These are phyloP conservation scores for Pseudonitzschia delicatissima DNA, from an alignment of 108 stramenopile genomes.

Conservation along the genomic window DNA sequence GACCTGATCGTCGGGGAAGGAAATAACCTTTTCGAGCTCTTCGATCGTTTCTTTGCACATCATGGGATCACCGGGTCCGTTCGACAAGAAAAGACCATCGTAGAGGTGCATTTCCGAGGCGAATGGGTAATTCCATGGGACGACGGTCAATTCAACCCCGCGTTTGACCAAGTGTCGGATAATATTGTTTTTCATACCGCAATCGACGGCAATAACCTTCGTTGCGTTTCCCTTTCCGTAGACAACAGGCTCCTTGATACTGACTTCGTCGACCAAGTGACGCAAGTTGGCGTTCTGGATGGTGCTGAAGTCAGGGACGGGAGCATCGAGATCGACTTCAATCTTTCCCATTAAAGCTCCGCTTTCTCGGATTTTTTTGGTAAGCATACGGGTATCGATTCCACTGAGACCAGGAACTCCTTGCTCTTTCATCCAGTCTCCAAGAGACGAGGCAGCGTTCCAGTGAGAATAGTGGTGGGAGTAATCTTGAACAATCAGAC, in stretches of 20 bases:
- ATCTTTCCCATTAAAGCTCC: conserved; percentile 92
- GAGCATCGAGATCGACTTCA: conserved; percentile 72
- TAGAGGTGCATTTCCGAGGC: conserved; percentile 80
- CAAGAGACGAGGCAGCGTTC: conserved; percentile 91
- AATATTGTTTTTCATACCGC: conserved; percentile 99
- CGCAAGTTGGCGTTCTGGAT: conserved; percentile 86
- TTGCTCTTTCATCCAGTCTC: conserved; percentile 96
- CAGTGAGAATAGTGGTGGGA: conserved; percentile 93
- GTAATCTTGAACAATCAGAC: conserved; percentile 92
- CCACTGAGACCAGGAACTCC: conserved; percentile 91
- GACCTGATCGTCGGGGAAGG: conserved; percentile 69
- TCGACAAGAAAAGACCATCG: conserved; percentile 96
- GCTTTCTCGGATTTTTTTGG: conserved; percentile 96
- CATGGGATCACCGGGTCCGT: conserved; percentile 97
- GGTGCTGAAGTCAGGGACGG: conserved; percentile 43
- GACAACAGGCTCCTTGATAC: conserved; percentile 71
- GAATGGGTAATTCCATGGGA: conserved; percentile 94
- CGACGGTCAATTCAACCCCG: conserved; percentile 93
- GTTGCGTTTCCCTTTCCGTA: conserved; percentile 90
- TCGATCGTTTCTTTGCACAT: conserved; percentile 85
- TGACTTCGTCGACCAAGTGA: conserved; percentile 94
- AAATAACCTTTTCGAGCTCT: conserved; percentile 70
- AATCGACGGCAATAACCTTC: conserved; percentile 94
- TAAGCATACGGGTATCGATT: conserved; percentile 94
- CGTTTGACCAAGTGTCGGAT: conserved; percentile 91